These are phyloP conservation scores for Trypanosoma avium DNA, from an alignment of 208 protist genomes.

Conservation along the genomic window DNA sequence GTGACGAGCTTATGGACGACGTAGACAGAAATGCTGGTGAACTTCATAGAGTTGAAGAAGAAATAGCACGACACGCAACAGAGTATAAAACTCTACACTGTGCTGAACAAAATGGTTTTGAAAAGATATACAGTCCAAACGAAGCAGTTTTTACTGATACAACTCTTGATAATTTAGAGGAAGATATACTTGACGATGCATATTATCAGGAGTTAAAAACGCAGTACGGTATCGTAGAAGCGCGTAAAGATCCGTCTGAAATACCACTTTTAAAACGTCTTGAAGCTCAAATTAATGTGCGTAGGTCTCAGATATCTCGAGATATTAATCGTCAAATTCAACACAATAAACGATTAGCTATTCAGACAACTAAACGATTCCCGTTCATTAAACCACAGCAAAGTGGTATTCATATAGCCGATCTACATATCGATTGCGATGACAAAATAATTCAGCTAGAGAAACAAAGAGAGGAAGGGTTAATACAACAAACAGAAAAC, in stretches of 20 bases:
- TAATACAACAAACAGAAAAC: not conserved
- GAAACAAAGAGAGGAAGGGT: not conserved
- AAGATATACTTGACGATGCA: slow-evolving; percentile 14
- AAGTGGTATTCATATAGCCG: not conserved
- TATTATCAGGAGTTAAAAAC: slow-evolving; percentile 14
- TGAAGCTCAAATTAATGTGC: not conserved
- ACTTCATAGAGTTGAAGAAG: slow-evolving; percentile 36
- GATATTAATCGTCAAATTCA: not conserved
- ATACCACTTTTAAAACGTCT: not conserved
- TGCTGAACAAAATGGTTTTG: not conserved
- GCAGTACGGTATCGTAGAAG: not conserved
- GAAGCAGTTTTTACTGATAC: not conserved
- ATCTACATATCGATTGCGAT: slow-evolving; percentile 51
- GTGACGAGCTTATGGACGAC: slow-evolving; percentile 45
- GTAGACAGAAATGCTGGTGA: slow-evolving; percentile 24
- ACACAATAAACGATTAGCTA: slow-evolving; percentile 14
- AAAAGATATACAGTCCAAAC: slow-evolving; percentile 1
- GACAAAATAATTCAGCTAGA: not conserved
- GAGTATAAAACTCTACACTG: not conserved
- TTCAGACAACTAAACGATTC: slow-evolving; percentile 18
- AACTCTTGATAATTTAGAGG: not conserved
- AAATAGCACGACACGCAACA: slow-evolving; percentile 28
- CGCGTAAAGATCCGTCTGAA: not conserved
- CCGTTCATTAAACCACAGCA: slow-evolving; percentile 5
- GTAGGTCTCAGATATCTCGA: slow-evolving; percentile 4